A percentile compares a stretch with the other conserved stretches of the same genome.
Evolutionary conservation across 1,284 basidiomycete species (phyloP).

Genomic region (Cystobasidium sp.): DNA sequence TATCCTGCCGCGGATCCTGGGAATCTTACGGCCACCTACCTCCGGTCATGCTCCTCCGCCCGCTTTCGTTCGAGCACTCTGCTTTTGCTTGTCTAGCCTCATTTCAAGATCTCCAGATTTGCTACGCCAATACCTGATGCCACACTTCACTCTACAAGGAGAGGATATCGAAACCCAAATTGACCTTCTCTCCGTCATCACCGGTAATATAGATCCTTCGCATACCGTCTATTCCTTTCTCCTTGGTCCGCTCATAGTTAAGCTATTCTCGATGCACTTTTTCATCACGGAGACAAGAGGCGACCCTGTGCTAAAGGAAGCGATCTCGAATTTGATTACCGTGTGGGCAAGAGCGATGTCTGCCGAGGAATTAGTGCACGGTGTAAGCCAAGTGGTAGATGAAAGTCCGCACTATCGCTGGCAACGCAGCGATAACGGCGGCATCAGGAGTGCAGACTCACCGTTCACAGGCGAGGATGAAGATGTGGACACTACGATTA

Average conservation of each 20-base stretch:
- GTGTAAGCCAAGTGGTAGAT: constrained; percentile 14
- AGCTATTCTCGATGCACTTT: constrained; percentile 24
- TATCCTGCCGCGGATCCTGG: constrained; percentile 29
- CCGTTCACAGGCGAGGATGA: not conserved
- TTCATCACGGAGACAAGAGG: constrained; percentile 34
- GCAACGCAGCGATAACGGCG: constrained; percentile 25
- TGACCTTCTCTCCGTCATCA: constrained; percentile 21
- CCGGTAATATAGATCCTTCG: constrained; percentile 31
- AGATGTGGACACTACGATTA: not conserved
- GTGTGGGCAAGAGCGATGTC: constrained; percentile 26
- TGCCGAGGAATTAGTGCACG: constrained; percentile 15
- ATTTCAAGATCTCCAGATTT: constrained; percentile 23
- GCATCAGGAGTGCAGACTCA: not conserved
- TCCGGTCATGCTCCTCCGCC: constrained; percentile 18
- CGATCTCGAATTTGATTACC: constrained; percentile 14
- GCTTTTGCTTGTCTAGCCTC: constrained; percentile 40
- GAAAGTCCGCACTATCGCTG: constrained; percentile 9
- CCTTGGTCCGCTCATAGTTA: constrained; percentile 4
- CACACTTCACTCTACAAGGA: constrained; percentile 1
- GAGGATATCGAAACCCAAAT: constrained; percentile 39
- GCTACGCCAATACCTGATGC: not conserved
- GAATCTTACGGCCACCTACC: constrained; percentile 17
- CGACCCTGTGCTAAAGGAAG: constrained; percentile 34
- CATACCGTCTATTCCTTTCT: constrained; percentile 36
- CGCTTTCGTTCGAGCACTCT: constrained; percentile 35